Evolutionary conservation across 2,329 filamentous ascomycete species (phyloP), one percentile per base, ranked within the genome.

Genomic region (Fusarium paranaense): DNA sequence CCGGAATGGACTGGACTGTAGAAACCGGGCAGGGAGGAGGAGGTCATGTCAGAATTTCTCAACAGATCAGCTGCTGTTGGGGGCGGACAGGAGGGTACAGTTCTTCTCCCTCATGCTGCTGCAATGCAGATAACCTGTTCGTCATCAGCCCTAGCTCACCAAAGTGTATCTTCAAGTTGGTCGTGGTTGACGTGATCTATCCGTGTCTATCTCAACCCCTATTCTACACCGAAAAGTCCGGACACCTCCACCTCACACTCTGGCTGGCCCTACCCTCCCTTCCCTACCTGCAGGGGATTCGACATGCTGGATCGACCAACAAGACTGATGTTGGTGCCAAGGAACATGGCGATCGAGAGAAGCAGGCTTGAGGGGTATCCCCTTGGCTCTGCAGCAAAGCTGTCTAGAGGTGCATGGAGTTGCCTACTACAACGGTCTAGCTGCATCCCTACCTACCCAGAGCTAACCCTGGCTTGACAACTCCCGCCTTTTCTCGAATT

Each of bases 1-100:
- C 56, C 64, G 32, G 47, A 47, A 47, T 47, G 42, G 42, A 47
- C 52, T 61, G 47, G 38, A 65, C 57, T 66, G 30, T 62, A 64
- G 47, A 42, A 35, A 58, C 27, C 10, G 16, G 22, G 25, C 32
- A 58, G 40, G 25, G 25, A 45, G 20, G 40, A 52, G 14, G 25
- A 47, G n/a, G 25, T 35, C 16, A 38, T 42, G 42, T 20, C 40
- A 52, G n/a, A n/a, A 54, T 37, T 57, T 14, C 45, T 54, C 63
- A 58, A 66, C 40, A 37, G 37, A 54, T 35, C 8, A 38, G 32
- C 4, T 32, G 30, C 40, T 38, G 45, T 64, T 57, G 32, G 60
- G 30, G 30, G 35, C 14, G 33, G 18, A 16, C 32, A 16, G 16
- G 11, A 16, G 13, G 3, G 37, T 56, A 59, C 20, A 50, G 32